A percentile compares a stretch with the other conserved stretches of the same genome.
Conservation (phyloP, 345 rosid genomes). For the Cardiospermum halicacabum region DNA sequence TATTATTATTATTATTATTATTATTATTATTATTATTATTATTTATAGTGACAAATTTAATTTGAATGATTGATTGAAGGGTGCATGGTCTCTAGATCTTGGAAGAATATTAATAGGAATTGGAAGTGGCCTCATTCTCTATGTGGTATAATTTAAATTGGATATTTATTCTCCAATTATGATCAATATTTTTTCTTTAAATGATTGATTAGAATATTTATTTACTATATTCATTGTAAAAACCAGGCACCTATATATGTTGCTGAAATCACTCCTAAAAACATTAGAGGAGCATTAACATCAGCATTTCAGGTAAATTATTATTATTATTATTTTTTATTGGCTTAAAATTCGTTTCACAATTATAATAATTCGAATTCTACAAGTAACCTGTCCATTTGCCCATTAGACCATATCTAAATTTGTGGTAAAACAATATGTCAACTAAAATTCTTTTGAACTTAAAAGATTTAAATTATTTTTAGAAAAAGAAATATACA, state of each 20-base stretch:
- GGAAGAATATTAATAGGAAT: conserved; percentile 38
- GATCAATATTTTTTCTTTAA: neutral
- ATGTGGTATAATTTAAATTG: conserved; percentile 32
- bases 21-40: no score
- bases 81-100: conserved; percentile 28
- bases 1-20: no score
- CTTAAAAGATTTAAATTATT: no score
- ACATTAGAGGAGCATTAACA: conserved; percentile 5
- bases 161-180: no score
- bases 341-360: no score
- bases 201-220: neutral
- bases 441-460: no score
- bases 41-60: neutral
- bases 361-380: no score
- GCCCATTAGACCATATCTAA: no score
- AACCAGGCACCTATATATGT: conserved; percentile 8
- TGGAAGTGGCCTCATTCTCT: conserved; percentile 33
- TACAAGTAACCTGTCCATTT: no score
- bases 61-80: conserved; percentile 19
- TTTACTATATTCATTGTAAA: neutral
- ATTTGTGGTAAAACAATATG: no score
- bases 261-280: conserved; percentile 6
- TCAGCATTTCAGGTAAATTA: neutral
- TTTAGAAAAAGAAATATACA: no score
- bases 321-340: no score